phyloP scores from a whole-genome alignment of 2,329 filamentous ascomycete genomes.

The Botrytis tulipae region DNA sequence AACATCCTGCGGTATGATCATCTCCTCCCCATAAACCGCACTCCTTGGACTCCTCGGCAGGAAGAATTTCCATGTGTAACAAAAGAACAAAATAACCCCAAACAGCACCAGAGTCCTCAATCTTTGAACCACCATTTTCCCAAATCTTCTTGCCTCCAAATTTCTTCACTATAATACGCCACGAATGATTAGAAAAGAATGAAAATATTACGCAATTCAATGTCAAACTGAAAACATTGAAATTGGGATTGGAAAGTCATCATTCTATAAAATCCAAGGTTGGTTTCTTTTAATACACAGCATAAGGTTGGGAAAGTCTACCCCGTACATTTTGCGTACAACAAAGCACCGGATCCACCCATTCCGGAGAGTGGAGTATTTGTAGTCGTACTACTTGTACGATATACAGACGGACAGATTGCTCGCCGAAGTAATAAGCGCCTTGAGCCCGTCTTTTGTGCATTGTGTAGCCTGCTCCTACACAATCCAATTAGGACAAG shows the following conservation, averaged over 20 bases:
- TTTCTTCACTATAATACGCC: neutral
- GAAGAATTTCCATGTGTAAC: constrained; percentile 6
- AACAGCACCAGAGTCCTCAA: neutral
- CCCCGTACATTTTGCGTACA: neutral
- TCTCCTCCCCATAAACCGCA: neutral
- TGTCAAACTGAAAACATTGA: neutral
- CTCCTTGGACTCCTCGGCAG: neutral
- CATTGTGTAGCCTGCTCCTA: neutral
- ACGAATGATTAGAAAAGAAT: neutral
- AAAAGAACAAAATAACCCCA: neutral
- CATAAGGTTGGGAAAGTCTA: neutral
- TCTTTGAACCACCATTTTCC: neutral
- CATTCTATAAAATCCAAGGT: neutral
- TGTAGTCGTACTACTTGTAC: neutral
- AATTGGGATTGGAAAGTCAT: neutral
- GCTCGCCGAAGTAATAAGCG: neutral
- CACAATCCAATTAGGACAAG: neutral
- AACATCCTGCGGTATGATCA: neutral
- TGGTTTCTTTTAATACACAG: neutral
- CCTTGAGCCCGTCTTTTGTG: neutral
- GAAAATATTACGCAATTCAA: neutral
- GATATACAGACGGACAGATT: neutral
- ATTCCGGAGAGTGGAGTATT: neutral
- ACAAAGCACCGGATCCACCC: neutral
- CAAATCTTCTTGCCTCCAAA: neutral